Base-by-base conservation (phyloP, 2,329 filamentous ascomycete genomes). In the Alternaria brassicicola region DNA sequence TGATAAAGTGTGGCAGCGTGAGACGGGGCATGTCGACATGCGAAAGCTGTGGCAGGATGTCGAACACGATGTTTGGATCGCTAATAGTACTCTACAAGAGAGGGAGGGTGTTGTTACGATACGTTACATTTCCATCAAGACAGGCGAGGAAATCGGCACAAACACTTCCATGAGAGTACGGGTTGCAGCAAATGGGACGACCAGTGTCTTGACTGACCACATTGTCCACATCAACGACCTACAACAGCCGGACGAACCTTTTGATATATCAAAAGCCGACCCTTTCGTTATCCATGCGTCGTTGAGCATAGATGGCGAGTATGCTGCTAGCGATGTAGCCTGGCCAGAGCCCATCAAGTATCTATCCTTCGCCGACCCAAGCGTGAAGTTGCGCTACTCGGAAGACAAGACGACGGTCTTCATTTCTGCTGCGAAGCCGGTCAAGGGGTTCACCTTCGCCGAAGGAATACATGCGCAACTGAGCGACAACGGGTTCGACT, bases 271-370 rank as follows among this genome's bases (percentile, higher is more conserved):
- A 9, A 73, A 78, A 21, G 78, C 82, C 39, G 83, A 85, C 64
- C 80, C 83, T 13, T 83, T 85, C 72, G 82, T 86, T 6, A 75
- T 84, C 7, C 77, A 79, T 3, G 83, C 80, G 35, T 76, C 82
- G 26, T 75, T 86, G 38, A 84, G 79, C 79, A 73, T 86, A 15
- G 74, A 81, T 39, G 80, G 77, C 19, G 64, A 79, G 48, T 59
- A 84, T 7, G 77, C 84, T 2, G 80, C 82, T 10, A 78, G 83
- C 41, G 84, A 87, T 62, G 78, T 83, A 2, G 84, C 86, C 66
- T 87, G 85, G 85, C 85, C 85, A 12, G 84, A 87, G 65, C 85
- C 85, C 35, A 80, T 86, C 67, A 86, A 86, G 71, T 86, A 86
- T 64, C 80, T 86, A 7, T 78, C 82, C 56, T 81, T 86, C 53